Base-by-base conservation (phyloP, 2,329 filamentous ascomycete genomes). In the Epichloe bromicola region DNA sequence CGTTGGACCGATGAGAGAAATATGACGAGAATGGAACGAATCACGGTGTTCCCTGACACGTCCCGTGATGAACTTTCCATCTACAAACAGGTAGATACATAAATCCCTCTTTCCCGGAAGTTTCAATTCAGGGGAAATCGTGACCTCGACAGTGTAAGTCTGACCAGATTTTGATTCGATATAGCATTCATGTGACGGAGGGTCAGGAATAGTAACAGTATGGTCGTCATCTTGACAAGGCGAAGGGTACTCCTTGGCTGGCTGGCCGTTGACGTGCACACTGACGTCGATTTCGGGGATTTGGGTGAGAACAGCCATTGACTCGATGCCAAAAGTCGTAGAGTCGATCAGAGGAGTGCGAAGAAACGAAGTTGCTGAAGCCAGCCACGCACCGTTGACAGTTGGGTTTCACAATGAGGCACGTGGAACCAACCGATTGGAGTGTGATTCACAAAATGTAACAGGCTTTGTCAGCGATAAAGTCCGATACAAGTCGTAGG, bases 151-250 rank as follows among this genome's bases (percentile, higher is more conserved):
- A 2, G 42, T 7, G 26, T 59, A 63, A 1, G 51, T 33, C 2
- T 55, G 54, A 2, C 51, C 56, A 1, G 55, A 56, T 14, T 51
- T 52, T 3, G 60, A 60, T 30, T 63, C 60, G 4, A 64, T 60
- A 8, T 59, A 63, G 23, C 54, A 59, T 10, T 26, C 45, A 7
- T 39, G 51, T 2, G n/a, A 46, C 0, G 46, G 49, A 3, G 17
- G 2, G n/a, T 19, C n/a, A 7, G 11, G 3, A 17, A 17, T 6
- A 4, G 33, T 10, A 6, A 15, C 6, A 5, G 30, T 1, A 2
- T 8, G 10, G n/a, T 42, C 46, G 15, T 26, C 48, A 5, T 54
- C 10, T 10, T 14, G 33, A 15, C 36, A 46, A 4, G 44, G 42
- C 3, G 44, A 17, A 2, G 55, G 44, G 26, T 63, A 58, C 37